Percentiles rank a stretch among this genome's conserved stretches.
Conservation (phyloP, 768 basidiomycete species). For the Astraeus odoratus region DNA sequence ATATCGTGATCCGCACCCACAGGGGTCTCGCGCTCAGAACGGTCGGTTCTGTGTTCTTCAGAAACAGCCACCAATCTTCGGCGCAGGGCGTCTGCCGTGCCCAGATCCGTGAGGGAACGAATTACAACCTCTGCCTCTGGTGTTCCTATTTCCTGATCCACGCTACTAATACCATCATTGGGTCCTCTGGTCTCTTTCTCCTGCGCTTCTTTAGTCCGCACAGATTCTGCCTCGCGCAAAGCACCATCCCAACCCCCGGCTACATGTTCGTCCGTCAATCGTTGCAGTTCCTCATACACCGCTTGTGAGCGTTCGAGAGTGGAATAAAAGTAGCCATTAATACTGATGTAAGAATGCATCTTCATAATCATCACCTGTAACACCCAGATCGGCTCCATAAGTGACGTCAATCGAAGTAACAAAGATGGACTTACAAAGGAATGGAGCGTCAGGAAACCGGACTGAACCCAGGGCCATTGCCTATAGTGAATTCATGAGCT, state of each 20-base stretch:
- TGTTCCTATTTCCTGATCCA: conserved; percentile 30
- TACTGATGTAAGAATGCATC: conserved; percentile 89
- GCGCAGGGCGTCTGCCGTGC: conserved; percentile 46
- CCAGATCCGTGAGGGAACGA: conserved; percentile 46
- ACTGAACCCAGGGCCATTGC: conserved; percentile 97
- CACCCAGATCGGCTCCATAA: background rate
- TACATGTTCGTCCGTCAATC: conserved; percentile 32
- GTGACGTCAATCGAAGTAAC: background rate
- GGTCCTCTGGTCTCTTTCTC: conserved; percentile 23
- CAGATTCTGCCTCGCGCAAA: conserved; percentile 38
- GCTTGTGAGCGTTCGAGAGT: conserved; percentile 40
- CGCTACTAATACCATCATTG: conserved; percentile 17
- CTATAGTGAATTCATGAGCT: conserved; percentile 30
- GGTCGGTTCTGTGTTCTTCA: conserved; percentile 1
- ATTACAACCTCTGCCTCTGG: conserved; percentile 42
- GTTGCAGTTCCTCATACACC: conserved; percentile 38
- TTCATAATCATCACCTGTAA: conserved; percentile 83
- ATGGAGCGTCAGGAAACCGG: conserved; percentile 83
- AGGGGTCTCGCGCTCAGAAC: conserved; percentile 1
- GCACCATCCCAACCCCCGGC: conserved; percentile 68
- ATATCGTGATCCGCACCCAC: conserved; percentile 2
- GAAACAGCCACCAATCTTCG: conserved; percentile 44
- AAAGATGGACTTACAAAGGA: conserved; percentile 49
- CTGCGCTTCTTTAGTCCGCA: conserved; percentile 21
- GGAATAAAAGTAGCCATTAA: conserved; percentile 76